phyloP scores from a whole-genome alignment of 345 rosid species.

The Aquilaria yunnanensis region DNA sequence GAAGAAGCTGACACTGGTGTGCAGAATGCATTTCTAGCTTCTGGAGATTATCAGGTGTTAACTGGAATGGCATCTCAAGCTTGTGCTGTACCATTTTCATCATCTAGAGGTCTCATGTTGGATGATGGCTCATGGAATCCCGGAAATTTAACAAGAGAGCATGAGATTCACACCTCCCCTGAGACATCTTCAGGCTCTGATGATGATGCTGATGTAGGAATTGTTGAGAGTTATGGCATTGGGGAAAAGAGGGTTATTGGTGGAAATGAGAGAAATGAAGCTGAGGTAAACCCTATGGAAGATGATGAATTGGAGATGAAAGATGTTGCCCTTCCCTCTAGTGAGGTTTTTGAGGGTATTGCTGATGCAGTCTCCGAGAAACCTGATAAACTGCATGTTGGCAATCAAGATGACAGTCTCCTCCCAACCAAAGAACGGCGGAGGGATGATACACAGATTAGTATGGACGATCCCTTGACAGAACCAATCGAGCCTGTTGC shows the following conservation, averaged over 20 bases:
- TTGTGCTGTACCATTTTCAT: slow-evolving; percentile 19
- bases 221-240: slow-evolving; percentile 31
- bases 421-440: slow-evolving; percentile 13
- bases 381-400: slow-evolving; percentile 11
- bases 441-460: slow-evolving; percentile 3
- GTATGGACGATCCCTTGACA: slow-evolving; percentile 4
- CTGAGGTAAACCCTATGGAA: slow-evolving; percentile 21
- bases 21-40: slow-evolving; percentile 41
- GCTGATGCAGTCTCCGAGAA: slow-evolving; percentile 18
- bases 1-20: slow-evolving; percentile 46
- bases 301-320: slow-evolving; percentile 14
- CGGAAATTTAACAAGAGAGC: slow-evolving; percentile 33
- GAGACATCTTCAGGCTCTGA: slow-evolving; percentile 33
- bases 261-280: slow-evolving; percentile 19
- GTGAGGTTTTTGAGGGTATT: slow-evolving; percentile 25
- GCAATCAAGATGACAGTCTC: slow-evolving; percentile 10
- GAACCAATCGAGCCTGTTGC: slow-evolving; percentile 42
- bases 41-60: slow-evolving; percentile 52
- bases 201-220: slow-evolving; percentile 57
- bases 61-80: slow-evolving; percentile 32
- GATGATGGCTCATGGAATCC: slow-evolving; percentile 50
- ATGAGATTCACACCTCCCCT: slow-evolving; percentile 24
- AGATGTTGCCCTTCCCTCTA: slow-evolving; percentile 14
- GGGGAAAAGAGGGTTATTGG: slow-evolving; percentile 11
- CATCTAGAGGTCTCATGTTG: slow-evolving; percentile 33